Evolutionary conservation across 805 yeast genomes (phyloP).

Genomic region (Pichia scutulata): DNA sequence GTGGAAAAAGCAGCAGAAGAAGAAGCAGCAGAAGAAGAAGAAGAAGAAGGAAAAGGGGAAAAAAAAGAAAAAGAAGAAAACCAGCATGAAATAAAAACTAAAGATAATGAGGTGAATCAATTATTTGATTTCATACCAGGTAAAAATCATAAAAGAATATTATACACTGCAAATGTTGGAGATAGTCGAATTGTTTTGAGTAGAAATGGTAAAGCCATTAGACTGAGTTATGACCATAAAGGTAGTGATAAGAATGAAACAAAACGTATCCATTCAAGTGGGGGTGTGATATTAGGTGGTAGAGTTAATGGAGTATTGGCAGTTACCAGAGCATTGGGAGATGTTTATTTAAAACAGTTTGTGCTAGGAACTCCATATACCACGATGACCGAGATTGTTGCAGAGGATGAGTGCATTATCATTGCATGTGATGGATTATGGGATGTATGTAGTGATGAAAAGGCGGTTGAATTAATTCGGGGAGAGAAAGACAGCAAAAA

Average conservation of each 20-base stretch:
- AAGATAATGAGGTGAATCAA: neutral
- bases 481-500: conserved; percentile 47
- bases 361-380: conserved; percentile 92
- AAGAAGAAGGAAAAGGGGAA: neutral
- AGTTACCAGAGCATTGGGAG: conserved; percentile 90
- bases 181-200: conserved; percentile 80
- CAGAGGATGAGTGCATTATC: conserved; percentile 68
- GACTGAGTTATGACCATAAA: conserved; percentile 90
- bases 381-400: conserved; percentile 68
- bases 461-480: conserved; percentile 68
- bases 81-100: neutral
- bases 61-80: neutral
- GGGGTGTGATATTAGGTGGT: conserved; percentile 83
- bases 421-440: conserved; percentile 95
- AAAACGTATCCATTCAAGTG: conserved; percentile 63
- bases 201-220: conserved; percentile 63
- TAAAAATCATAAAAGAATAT: conserved; percentile 53
- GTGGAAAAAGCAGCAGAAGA: conserved; percentile 24
- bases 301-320: conserved; percentile 95
- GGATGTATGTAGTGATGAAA: conserved; percentile 86
- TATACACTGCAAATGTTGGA: conserved; percentile 93
- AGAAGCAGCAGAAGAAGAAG: neutral
- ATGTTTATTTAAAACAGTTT: conserved; percentile 80
- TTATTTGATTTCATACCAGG: conserved; percentile 42
- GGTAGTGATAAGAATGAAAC: conserved; percentile 77